A percentile compares a stretch with the other conserved stretches of the same genome.
Evolutionary conservation across 768 basidiomycete genomes (phyloP).

Genomic region (Gautieria morchelliformis): DNA sequence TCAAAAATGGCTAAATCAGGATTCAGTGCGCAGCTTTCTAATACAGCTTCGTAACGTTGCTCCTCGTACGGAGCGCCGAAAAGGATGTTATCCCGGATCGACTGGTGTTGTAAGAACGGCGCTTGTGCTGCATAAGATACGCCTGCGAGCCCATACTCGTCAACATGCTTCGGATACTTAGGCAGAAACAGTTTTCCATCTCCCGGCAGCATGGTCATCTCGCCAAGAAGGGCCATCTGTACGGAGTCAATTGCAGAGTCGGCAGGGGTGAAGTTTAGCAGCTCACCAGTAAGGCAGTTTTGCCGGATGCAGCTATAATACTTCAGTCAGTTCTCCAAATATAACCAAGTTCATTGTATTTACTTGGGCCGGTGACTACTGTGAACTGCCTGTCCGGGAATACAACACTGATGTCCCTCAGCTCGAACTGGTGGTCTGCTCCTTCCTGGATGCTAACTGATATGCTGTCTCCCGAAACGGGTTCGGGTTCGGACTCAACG

Average conservation of each 20-base stretch:
- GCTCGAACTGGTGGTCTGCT: constrained; percentile 48
- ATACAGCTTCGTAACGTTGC: constrained; percentile 27
- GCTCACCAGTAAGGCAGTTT: constrained; percentile 65
- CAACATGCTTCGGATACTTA: constrained; percentile 51
- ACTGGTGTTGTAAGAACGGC: constrained; percentile 35
- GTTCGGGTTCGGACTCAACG: constrained; percentile 1
- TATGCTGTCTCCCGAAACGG: constrained; percentile 5
- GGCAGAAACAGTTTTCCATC: constrained; percentile 50
- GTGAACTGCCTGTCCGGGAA: constrained; percentile 70
- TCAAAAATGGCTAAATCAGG: constrained; percentile 38
- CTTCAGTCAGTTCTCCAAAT: neutral
- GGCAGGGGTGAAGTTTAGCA: neutral
- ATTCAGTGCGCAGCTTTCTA: constrained; percentile 39
- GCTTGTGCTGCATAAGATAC: constrained; percentile 42
- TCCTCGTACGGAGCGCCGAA: constrained; percentile 45
- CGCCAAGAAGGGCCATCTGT: constrained; percentile 64
- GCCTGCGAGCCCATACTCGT: constrained; percentile 50
- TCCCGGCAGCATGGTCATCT: constrained; percentile 46
- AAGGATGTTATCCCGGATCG: constrained; percentile 52
- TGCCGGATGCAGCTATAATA: constrained; percentile 55
- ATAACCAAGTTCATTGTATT: neutral
- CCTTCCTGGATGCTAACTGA: constrained; percentile 3
- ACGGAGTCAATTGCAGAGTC: neutral
- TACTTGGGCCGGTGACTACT: constrained; percentile 60
- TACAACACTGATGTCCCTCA: constrained; percentile 52